These are phyloP conservation scores for Pseudogymnoascus sp. DNA, from an alignment of 2,329 filamentous ascomycete species.

Conservation along the genomic window DNA sequence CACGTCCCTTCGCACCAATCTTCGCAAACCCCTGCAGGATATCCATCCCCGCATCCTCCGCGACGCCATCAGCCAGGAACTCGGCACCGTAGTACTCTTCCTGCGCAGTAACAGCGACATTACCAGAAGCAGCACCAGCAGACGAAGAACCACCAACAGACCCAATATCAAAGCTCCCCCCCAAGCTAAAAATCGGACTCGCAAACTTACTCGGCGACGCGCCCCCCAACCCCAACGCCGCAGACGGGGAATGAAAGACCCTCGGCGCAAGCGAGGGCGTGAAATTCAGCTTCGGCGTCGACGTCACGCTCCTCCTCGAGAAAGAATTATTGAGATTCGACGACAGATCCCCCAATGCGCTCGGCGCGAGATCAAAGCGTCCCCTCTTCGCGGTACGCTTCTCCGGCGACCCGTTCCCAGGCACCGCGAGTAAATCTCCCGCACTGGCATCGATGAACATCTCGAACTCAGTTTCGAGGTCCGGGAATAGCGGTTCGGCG, in stretches of 20 bases:
- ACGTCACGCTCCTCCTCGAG: conserved; percentile 43
- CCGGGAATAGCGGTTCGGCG: conserved; percentile 49
- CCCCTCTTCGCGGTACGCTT: conserved; percentile 54
- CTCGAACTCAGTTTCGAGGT: conserved; percentile 50
- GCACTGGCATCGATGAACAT: conserved; percentile 43
- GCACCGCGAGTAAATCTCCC: conserved; percentile 36
- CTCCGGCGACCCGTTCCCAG: conserved; percentile 54
- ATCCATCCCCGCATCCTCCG: conserved; percentile 55
- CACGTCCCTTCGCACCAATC: conserved; percentile 47
- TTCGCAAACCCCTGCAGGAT: conserved; percentile 69
- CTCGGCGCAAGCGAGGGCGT: conserved; percentile 31
- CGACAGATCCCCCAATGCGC: background rate
- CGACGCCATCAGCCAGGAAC: conserved; percentile 49
- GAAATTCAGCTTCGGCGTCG: conserved; percentile 43
- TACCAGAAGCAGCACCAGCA: conserved; percentile 8
- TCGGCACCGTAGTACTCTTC: conserved; percentile 48
- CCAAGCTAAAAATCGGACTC: background rate
- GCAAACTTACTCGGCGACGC: conserved; percentile 46
- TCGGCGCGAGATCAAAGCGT: conserved; percentile 51
- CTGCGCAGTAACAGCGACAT: conserved; percentile 22
- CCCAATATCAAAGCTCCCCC: background rate
- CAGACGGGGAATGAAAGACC: conserved; percentile 48
- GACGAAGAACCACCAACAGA: conserved; percentile 18
- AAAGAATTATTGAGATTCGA: conserved; percentile 32
- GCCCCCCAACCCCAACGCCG: conserved; percentile 41